Percentiles rank a stretch among this genome's conserved stretches.
These are phyloP conservation scores for Pyrenophora seminiperda DNA, from an alignment of 2,329 filamentous ascomycete genomes.

Conservation along the genomic window DNA sequence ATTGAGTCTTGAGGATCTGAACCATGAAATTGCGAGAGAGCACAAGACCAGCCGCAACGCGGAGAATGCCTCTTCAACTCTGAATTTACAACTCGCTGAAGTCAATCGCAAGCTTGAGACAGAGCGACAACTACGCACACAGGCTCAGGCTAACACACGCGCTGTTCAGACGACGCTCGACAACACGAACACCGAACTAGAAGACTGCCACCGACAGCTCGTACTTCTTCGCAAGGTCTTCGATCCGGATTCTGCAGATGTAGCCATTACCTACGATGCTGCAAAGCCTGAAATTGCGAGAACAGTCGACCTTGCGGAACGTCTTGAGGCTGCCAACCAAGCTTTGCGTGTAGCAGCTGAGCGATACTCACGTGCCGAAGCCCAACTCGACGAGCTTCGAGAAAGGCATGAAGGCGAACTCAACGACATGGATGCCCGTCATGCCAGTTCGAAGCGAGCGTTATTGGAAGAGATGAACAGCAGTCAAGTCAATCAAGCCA, in stretches of 20 bases:
- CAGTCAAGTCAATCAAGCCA: slow-evolving; percentile 69
- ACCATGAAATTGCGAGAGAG: slow-evolving; percentile 87
- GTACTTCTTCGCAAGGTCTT: slow-evolving; percentile 84
- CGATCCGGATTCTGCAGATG: slow-evolving; percentile 72
- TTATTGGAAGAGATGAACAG: slow-evolving; percentile 86
- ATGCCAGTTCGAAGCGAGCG: slow-evolving; percentile 70
- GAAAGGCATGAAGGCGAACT: slow-evolving; percentile 74
- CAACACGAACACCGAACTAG: slow-evolving; percentile 77
- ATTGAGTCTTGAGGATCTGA: slow-evolving; percentile 86
- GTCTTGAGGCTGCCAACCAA: slow-evolving; percentile 86
- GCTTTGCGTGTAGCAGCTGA: slow-evolving; percentile 83
- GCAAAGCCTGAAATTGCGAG: slow-evolving; percentile 70
- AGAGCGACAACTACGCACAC: slow-evolving; percentile 80
- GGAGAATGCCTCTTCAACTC: slow-evolving; percentile 82
- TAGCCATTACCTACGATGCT: slow-evolving; percentile 70
- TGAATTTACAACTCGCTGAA: slow-evolving; percentile 83
- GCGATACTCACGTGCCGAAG: slow-evolving; percentile 79
- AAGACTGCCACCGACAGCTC: slow-evolving; percentile 78
- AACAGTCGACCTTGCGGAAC: slow-evolving; percentile 77
- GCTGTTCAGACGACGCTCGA: slow-evolving; percentile 81
- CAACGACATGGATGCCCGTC: slow-evolving; percentile 65
- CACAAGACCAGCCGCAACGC: slow-evolving; percentile 88
- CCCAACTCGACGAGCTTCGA: slow-evolving; percentile 78
- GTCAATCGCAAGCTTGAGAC: slow-evolving; percentile 88
- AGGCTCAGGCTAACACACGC: slow-evolving; percentile 84